Evolutionary conservation across 2,329 filamentous ascomycete species (phyloP), one percentile per base, ranked within the genome.

Genomic region (Colletotrichum chlorophyti): DNA sequence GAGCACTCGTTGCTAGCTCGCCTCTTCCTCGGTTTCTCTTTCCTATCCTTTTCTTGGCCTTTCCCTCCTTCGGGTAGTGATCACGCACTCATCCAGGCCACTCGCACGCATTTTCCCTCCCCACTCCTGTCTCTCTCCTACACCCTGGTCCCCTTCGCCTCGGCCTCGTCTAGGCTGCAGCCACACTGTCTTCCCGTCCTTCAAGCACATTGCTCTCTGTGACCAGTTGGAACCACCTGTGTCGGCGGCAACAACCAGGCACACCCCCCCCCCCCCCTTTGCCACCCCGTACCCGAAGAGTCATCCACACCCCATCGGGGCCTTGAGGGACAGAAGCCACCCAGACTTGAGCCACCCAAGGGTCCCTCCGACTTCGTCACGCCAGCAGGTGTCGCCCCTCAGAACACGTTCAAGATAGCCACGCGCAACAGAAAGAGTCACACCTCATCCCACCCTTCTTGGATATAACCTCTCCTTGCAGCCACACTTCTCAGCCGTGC

Each of bases 201-300:
- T n/a, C n/a, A n/a, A n/a, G n/a, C n/a, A 19, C 26, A 26, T 27
- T 12, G 19, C 40, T 61, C 46, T 54, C 46, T 66, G 67, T n/a
- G n/a, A n/a, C 62, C 69, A 70, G 62, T 67, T 72, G 70, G 68
- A 67, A 65, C 69, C 71, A 72, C 68, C 68, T 73, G 69, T 62
- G 49, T 42, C 31, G 53, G 58, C 58, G 53, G 53, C 58, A 58
- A 60, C 47, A 58, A 57, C 40, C 51, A 59, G 58, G 52, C 37
- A 35, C 63, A 59, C 53, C 55, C 58, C 35, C n/a, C n/a, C 63
- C 55, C 53, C 55, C 58, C 52, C 42, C 50, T 49, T 59, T 31
- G 60, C 64, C 64, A 59, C 63, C 50, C 34, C 42, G 31, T 27
- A 47, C 59, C 67, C 65, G 61, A 61, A 65, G 65, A 67, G 65